phyloP scores from a whole-genome alignment of 129 eudicot species.

The Chrysanthemum makinoi region DNA sequence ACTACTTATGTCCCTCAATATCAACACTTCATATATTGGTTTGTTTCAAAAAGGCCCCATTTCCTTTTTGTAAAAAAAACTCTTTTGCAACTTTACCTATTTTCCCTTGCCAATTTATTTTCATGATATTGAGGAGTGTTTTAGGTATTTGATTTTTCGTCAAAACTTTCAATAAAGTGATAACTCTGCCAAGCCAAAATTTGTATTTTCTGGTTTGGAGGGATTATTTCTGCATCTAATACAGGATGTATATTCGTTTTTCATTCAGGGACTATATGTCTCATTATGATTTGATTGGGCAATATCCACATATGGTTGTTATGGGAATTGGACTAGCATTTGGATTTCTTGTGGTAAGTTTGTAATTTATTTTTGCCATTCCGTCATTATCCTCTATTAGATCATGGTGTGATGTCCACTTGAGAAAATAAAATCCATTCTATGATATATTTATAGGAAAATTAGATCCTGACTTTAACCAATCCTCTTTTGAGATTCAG shows the following conservation, averaged over 20 bases:
- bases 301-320: constrained; percentile 76
- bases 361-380: constrained; percentile 7
- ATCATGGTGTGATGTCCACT: constrained; percentile 15
- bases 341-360: constrained; percentile 94
- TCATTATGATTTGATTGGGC: constrained; percentile 64
- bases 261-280: constrained; percentile 85
- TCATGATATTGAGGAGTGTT: background rate
- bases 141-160: constrained; percentile 9
- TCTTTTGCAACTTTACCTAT: background rate
- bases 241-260: background rate
- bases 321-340: constrained; percentile 92
- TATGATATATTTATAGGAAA: background rate
- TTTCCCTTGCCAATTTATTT: constrained; percentile 7
- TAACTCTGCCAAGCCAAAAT: constrained; percentile 3
- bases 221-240: constrained; percentile 4
- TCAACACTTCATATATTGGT: background rate
- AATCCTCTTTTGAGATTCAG: too few species aligned
- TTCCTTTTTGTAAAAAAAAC: background rate
- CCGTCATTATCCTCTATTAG: background rate
- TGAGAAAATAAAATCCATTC: background rate
- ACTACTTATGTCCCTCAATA: background rate
- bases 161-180: background rate
- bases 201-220: background rate
- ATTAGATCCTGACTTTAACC: too few species aligned
- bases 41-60: background rate